These are phyloP conservation scores for Pugionium cornutum DNA, from an alignment of 345 rosid species.

Conservation along the genomic window DNA sequence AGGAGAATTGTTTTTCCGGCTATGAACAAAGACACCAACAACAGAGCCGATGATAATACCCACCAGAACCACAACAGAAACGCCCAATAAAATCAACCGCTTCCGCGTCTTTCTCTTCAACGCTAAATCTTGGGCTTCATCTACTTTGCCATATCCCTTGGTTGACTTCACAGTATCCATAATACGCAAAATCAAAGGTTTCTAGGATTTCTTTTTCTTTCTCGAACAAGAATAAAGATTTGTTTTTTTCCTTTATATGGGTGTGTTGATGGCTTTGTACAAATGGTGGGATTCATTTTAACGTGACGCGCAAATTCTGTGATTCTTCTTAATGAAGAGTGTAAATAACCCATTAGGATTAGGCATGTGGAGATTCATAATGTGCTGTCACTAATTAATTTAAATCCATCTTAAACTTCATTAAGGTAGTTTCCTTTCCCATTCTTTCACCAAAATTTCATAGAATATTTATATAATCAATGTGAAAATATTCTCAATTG, in stretches of 20 bases:
- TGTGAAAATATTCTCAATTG: not conserved
- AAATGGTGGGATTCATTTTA: not conserved
- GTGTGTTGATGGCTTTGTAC: slow-evolving; percentile 18
- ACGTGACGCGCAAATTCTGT: not conserved
- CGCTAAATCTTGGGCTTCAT: slow-evolving; percentile 52
- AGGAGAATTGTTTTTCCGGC: slow-evolving; percentile 27
- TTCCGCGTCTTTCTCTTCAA: slow-evolving; percentile 49
- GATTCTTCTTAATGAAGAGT: slow-evolving; percentile 23
- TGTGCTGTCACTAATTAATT: slow-evolving; percentile 20
- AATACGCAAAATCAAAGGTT: not conserved
- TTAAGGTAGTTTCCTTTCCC: slow-evolving; percentile 16
- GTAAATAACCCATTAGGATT: slow-evolving; percentile 9
- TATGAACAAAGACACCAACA: slow-evolving; percentile 43
- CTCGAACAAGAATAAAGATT: not conserved
- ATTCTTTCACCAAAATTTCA: not conserved
- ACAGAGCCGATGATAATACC: slow-evolving; percentile 45
- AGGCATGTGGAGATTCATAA: slow-evolving; percentile 13
- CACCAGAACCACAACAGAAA: slow-evolving; percentile 43
- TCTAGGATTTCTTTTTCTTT: slow-evolving; percentile 2
- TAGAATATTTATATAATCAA: not conserved
- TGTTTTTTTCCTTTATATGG: not conserved
- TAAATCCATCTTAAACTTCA: slow-evolving; percentile 1
- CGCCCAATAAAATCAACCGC: slow-evolving; percentile 45
- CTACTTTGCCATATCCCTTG: slow-evolving; percentile 80
- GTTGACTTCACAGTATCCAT: slow-evolving; percentile 71